phyloP scores from a whole-genome alignment of 2,329 filamentous ascomycete species.

The Akanthomyces dipterigenus region DNA sequence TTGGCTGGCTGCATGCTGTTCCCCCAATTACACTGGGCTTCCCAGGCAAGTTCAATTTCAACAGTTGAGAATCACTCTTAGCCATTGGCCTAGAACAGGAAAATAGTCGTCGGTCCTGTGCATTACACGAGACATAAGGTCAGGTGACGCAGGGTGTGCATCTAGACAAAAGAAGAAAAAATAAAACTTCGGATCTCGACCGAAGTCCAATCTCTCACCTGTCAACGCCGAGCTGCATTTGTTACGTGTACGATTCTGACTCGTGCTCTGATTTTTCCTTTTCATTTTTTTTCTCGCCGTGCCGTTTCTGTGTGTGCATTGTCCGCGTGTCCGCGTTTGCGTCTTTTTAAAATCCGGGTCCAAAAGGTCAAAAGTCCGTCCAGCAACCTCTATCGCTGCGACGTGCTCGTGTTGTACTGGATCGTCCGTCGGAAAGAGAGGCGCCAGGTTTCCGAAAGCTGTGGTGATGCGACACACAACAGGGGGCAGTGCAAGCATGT shows the following conservation, averaged over 20 bases:
- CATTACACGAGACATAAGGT: neutral
- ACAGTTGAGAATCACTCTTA: neutral
- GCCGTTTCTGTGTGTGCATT: neutral
- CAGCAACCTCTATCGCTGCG: neutral
- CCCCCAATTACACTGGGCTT: too few species aligned
- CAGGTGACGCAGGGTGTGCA: neutral
- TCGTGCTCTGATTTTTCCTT: neutral
- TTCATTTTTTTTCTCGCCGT: neutral
- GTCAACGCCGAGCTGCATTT: slow-evolving; percentile 6
- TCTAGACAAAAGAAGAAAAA: neutral
- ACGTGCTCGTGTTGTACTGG: neutral
- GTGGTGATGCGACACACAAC: neutral
- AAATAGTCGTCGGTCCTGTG: neutral
- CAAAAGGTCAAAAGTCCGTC: neutral
- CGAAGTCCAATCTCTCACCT: neutral
- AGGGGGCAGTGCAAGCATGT: neutral
- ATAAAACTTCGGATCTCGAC: slow-evolving; percentile 5
- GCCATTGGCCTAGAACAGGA: neutral
- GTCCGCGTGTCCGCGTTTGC: neutral
- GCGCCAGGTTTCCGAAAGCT: neutral
- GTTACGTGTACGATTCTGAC: neutral
- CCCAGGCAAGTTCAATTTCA: neutral
- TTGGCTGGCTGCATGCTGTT: too few species aligned
- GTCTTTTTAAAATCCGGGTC: neutral
- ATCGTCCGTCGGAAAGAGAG: slow-evolving; percentile 2